Evolutionary conservation across 2,329 filamentous ascomycete genomes (phyloP), one percentile per base, ranked within the genome.

Genomic region (Juglanconis juglandina): DNA sequence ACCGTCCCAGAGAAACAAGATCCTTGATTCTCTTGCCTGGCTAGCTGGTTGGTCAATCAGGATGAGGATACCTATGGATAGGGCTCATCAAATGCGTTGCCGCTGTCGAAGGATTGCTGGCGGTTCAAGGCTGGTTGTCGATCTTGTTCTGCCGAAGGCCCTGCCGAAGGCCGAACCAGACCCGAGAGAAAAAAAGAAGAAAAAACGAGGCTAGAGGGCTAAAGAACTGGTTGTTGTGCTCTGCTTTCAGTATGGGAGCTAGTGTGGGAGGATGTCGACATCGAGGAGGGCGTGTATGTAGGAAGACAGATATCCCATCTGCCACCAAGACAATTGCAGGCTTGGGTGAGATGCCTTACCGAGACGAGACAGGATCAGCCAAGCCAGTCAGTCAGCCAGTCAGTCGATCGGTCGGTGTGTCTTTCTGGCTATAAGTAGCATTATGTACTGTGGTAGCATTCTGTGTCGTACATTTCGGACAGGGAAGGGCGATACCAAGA

Each of bases 281-380:
- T 17, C 17, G 17, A 17, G 17, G 17, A 17, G 17, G 17, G 17
- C 17, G 17, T 17, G 17, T 17, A 17, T 17, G 17, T 17, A 17
- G 17, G 17, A 17, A 17, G 17, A 17, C 17, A 17, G 17, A 17
- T 17, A 17, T 17, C 17, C 17, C 17, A 17, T 17, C 17, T 17
- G 17, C 17, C 17, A 48, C 35, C 32, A 4, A 11, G 17, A 33
- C 46, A 32, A 11, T 48, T 32, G 46, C 17, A 17, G 46, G 8
- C 24, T 32, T 44, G 30, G 30, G 17, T 44, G 51, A 44, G 34
- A 56, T 48, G 53, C n/a, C 48, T 55, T 37, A 13, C 42, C 42
- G 53, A 56, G 42, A 56, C 34, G 53, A 55, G 53, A 55, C 42
- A 47, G 32, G 53, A 55, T 55, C 53, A 55, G 53, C 44, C 44